Evolutionary conservation across 306 rosid species (phyloP), one percentile per base, ranked within the genome.

Genomic region (Rosa persica): DNA sequence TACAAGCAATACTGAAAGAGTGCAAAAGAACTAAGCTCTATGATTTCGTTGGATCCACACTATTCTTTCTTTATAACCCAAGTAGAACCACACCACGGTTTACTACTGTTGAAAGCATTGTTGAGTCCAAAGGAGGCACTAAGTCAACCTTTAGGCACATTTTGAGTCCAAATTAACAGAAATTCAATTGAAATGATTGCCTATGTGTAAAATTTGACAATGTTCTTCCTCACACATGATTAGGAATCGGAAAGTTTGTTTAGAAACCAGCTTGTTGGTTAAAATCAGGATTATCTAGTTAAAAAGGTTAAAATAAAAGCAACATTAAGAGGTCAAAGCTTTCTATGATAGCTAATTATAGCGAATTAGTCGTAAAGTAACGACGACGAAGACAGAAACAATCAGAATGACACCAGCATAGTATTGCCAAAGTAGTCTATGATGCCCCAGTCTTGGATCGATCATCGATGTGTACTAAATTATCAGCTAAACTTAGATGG

Each of bases 31-130:
- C 9, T 39, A 20, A 67, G 72, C 72, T 67, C 1, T 43, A 69
- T 12, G 20, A 5, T 70, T 44, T 12, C 58, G 60, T 16, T 49
- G 65, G 39, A 62, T 22, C 73, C 82, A 73, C 5, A 52, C 46
- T 38, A 20, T 69, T 43, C n/a, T 20, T 20, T 44, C 67, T 34
- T 71, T 25, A 48, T 30, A 9, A 22, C 78, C 78, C 78, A 62
- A 65, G 67, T 43, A 64, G n/a, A 48, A 62, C 39, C 54, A 72
- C 67, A 79, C 82, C 27, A 57, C 58, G 22, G 13, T 55, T 60
- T 12, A 58, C 65, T 8, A 11, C 2, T 3, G 57, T 51, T 51
- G 66, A 25, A 60, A 60, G 39, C 67, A 11, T 5, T 25, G 67
- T 60, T 5, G 39, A 61, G 40, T 51, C n/a, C 57, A 4, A 19